Evolutionary conservation across 495 filamentous ascomycete species (phyloP), one percentile per base, ranked within the genome.

Genomic region (Daldinia loculata): DNA sequence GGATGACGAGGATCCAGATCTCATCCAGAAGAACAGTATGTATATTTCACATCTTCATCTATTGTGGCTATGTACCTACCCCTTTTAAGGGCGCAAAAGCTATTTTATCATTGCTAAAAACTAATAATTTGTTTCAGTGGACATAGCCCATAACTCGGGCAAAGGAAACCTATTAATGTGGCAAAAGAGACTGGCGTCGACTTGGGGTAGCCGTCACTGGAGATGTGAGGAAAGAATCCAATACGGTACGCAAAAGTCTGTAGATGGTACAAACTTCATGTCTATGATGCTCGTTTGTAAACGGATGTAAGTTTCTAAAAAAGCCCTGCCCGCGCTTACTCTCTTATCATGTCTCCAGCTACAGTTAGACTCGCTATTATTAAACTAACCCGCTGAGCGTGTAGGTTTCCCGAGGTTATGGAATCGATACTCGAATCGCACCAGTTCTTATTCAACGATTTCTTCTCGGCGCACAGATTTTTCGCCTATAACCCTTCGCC

Each of bases 261-360:
- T 77, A 27, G 75, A 77, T 27, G 70, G 51, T 26, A 77, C 74
- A 14, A 56, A 76, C 26, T 71, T 77, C 22, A 73, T 75, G 30
- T 70, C 75, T 14, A 66, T 74, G 68, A 77, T 77, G 75, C 41
- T 77, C 1, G 69, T 74, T 2, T 77, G 75, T 22, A 77, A 77
- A 53, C 71, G 64, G 53, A 77, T 77, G 75, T 74, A 67, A 64
- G 75, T 74, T 6, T 12, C 1, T 8, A 15, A 27, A 4, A 32
- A 56, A 34, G 2, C 22, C 22, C 41, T 32, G 7, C 8, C 36
- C 1, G 9, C 24, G 32, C 48, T 32, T 36, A 9, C 27, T 29
- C 24, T 9, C 17, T 14, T 53, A 22, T 12, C 12, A 30, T 51
- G 27, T 30, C 41, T 6, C 24, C 59, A 5, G 5, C 26, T 26